These are phyloP conservation scores for Pseudohyphozyma bogoriensis DNA, from an alignment of 768 basidiomycete genomes.

Conservation along the genomic window DNA sequence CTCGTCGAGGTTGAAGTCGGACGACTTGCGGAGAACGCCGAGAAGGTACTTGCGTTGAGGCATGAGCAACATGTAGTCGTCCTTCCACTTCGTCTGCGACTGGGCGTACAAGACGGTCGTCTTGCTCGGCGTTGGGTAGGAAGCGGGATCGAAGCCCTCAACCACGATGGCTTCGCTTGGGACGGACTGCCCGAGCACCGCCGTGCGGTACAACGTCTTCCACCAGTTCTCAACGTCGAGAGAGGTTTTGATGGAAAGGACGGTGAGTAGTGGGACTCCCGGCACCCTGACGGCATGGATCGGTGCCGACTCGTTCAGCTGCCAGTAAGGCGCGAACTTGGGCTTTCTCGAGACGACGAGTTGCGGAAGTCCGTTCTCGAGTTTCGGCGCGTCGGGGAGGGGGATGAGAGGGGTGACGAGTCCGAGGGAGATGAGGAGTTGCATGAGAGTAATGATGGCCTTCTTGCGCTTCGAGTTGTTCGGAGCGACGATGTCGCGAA, in stretches of 20 bases:
- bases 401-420: conserved; percentile 49
- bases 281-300: conserved; percentile 7
- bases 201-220: conserved; percentile 47
- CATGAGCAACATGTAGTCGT: conserved; percentile 54
- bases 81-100: conserved; percentile 43
- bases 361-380: background rate
- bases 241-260: background rate
- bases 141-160: background rate
- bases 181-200: background rate
- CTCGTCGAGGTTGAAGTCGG: conserved; percentile 44
- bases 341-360: background rate
- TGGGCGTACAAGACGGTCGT: too few relatives aligned
- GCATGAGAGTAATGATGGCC: conserved; percentile 49
- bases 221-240: conserved; percentile 49
- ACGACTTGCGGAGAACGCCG: conserved; percentile 43
- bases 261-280: conserved; percentile 5
- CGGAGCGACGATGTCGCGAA: conserved; percentile 10
- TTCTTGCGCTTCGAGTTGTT: conserved; percentile 19
- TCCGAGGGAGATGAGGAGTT: conserved; percentile 47
- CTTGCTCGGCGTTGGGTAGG: background rate
- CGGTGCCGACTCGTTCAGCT: conserved; percentile 1
- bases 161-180: background rate
- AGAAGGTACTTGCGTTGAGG: conserved; percentile 58
- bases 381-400: background rate
- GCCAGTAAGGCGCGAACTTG: conserved; percentile 7